phyloP scores from a whole-genome alignment of 805 yeast genomes.

The Phaffomyces thermotolerans region DNA sequence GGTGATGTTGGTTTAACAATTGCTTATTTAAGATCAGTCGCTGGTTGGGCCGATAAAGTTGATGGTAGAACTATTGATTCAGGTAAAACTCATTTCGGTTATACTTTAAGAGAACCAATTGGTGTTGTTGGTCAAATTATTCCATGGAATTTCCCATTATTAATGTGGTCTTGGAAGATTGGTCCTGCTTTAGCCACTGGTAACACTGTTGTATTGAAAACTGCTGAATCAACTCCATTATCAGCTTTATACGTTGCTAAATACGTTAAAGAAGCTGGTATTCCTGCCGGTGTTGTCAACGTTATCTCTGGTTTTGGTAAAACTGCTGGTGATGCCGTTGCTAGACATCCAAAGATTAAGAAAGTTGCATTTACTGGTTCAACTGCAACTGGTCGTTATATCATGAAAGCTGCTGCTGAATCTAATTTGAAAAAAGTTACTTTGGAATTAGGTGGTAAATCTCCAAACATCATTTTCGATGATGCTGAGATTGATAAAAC shows the following conservation, averaged over 20 bases:
- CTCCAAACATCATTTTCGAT: slow-evolving; percentile 11
- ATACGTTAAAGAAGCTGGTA: slow-evolving; percentile 10
- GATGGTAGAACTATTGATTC: slow-evolving; percentile 13
- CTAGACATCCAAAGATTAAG: slow-evolving; percentile 10
- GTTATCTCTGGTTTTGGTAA: slow-evolving; percentile 12
- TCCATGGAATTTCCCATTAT: slow-evolving; percentile 12
- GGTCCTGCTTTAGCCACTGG: slow-evolving; percentile 13
- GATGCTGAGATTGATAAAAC: slow-evolving; percentile 12
- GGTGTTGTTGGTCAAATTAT: slow-evolving; percentile 13
- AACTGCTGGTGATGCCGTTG: slow-evolving; percentile 13
- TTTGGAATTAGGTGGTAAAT: slow-evolving; percentile 12
- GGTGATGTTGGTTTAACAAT: slow-evolving; percentile 10
- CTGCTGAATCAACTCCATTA: slow-evolving; percentile 12
- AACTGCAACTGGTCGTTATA: slow-evolving; percentile 11
- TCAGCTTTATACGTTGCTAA: slow-evolving; percentile 10
- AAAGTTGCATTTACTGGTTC: slow-evolving; percentile 13
- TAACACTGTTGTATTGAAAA: slow-evolving; percentile 9
- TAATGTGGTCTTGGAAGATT: slow-evolving; percentile 13
- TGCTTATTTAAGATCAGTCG: slow-evolving; percentile 11
- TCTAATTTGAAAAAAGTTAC: slow-evolving; percentile 12
- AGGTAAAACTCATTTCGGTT: slow-evolving; percentile 7
- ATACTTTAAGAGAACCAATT: slow-evolving; percentile 11
- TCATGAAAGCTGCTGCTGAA: slow-evolving; percentile 12
- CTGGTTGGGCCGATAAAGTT: slow-evolving; percentile 13
- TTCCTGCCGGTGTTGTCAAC: slow-evolving; percentile 11